phyloP scores from a whole-genome alignment of 768 basidiomycete genomes.

The Hypsizygus marmoreus region DNA sequence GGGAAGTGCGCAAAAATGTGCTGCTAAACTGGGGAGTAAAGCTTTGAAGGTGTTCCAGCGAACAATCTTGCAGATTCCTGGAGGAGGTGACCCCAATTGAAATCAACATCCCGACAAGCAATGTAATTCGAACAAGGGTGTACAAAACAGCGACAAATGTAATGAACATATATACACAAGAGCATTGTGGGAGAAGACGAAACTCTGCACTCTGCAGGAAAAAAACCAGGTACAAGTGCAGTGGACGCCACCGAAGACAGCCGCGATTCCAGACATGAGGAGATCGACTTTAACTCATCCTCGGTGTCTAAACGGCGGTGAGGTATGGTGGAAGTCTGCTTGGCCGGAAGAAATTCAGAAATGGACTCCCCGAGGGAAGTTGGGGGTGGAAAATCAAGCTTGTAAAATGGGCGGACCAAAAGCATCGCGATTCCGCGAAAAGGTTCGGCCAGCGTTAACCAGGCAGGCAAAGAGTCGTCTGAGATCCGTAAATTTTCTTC shows the following conservation, averaged over 20 bases:
- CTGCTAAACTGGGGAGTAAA: background rate
- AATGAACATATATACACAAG: slow-evolving; percentile 23
- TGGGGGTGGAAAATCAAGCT: too few relatives aligned
- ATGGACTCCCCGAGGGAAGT: too few relatives aligned
- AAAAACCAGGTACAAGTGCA: slow-evolving; percentile 25
- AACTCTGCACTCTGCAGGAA: slow-evolving; percentile 24
- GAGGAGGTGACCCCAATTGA: background rate
- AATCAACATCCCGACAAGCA: background rate
- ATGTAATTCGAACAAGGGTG: background rate
- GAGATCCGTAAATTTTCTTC: too few relatives aligned
- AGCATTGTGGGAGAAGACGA: too few relatives aligned
- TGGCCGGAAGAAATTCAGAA: too few relatives aligned
- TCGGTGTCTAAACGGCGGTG: background rate
- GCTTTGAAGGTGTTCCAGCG: slow-evolving; percentile 4
- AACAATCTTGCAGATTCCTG: background rate
- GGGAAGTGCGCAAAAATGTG: too few relatives aligned
- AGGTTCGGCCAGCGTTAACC: too few relatives aligned
- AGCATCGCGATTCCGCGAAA: too few relatives aligned
- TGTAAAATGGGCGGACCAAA: too few relatives aligned
- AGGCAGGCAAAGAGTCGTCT: too few relatives aligned
- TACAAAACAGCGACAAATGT: too few relatives aligned
- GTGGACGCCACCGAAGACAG: slow-evolving; percentile 25
- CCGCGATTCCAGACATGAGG: background rate
- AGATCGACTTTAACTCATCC: background rate
- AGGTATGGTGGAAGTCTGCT: background rate